A percentile compares a stretch with the other conserved stretches of the same genome.
Evolutionary conservation across 2,329 filamentous ascomycete species (phyloP).

Genomic region (Fusarium mangiferae): DNA sequence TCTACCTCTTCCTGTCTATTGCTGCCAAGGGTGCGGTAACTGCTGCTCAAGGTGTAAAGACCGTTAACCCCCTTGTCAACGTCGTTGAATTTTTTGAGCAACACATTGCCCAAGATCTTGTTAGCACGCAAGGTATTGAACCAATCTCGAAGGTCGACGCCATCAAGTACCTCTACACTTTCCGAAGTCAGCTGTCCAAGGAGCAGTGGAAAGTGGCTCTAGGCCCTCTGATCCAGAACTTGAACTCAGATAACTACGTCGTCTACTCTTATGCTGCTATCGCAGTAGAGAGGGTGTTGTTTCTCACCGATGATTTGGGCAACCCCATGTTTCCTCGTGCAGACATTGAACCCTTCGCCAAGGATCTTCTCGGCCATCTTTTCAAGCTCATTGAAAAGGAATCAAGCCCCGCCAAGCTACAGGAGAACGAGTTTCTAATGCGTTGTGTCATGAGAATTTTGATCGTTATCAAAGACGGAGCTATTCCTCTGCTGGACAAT

Average conservation of each 20-base stretch:
- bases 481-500: slow-evolving; percentile 77
- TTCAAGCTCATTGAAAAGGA: slow-evolving; percentile 93
- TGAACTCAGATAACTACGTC: slow-evolving; percentile 91
- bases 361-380: slow-evolving; percentile 87
- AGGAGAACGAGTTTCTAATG: slow-evolving; percentile 99
- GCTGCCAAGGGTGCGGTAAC: slow-evolving; percentile 92
- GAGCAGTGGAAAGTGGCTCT: slow-evolving; percentile 93
- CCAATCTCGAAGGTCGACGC: slow-evolving; percentile 96
- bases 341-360: slow-evolving; percentile 83
- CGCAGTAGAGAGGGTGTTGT: slow-evolving; percentile 92
- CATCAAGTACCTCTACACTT: slow-evolving; percentile 97
- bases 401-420: slow-evolving; percentile 86
- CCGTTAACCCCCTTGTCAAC: slow-evolving; percentile 85
- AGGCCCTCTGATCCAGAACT: slow-evolving; percentile 87
- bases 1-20: slow-evolving; percentile 94
- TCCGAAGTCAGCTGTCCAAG: slow-evolving; percentile 92
- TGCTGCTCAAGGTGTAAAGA: slow-evolving; percentile 88
- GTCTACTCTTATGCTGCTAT: slow-evolving; percentile 98
- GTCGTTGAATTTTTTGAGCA: slow-evolving; percentile 96
- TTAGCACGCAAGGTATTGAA: slow-evolving; percentile 74
- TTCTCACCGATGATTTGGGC: slow-evolving; percentile 79
- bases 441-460: slow-evolving; percentile 97
- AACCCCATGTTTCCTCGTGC: slow-evolving; percentile 82
- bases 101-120: slow-evolving; percentile 88
- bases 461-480: slow-evolving; percentile 89